A percentile compares a stretch with the other conserved stretches of the same genome.
These are phyloP conservation scores for Ophiosphaerella korrae DNA, from an alignment of 2,329 filamentous ascomycete species.

Conservation along the genomic window DNA sequence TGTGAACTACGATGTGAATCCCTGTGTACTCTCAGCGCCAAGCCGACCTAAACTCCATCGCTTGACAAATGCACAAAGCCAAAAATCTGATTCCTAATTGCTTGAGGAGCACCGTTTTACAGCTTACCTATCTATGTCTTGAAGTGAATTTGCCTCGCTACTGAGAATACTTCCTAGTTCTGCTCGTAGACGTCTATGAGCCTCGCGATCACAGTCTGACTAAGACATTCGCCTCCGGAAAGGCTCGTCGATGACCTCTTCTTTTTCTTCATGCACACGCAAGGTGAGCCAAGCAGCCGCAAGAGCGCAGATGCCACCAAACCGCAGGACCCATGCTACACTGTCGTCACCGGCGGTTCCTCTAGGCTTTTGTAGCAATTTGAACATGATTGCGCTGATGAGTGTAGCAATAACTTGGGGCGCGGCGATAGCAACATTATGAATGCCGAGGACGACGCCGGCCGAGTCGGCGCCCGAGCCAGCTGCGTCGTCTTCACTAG, in stretches of 20 bases:
- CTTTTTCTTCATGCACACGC: slow-evolving; percentile 66
- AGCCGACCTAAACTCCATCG: too few species aligned
- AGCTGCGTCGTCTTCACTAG: slow-evolving; percentile 53
- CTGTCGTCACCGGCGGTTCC: slow-evolving; percentile 84
- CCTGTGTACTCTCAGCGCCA: too few species aligned
- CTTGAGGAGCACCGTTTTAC: too few species aligned
- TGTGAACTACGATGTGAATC: too few species aligned
- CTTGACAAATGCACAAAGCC: too few species aligned
- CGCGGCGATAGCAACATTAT: slow-evolving; percentile 91
- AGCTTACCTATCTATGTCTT: not conserved
- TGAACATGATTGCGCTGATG: slow-evolving; percentile 83
- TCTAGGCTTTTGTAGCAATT: slow-evolving; percentile 82
- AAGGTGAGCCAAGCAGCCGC: slow-evolving; percentile 75
- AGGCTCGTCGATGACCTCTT: slow-evolving; percentile 25
- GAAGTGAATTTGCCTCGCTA: not conserved
- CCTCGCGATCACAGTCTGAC: slow-evolving; percentile 19
- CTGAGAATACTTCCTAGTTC: slow-evolving; percentile 17
- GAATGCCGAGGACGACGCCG: slow-evolving; percentile 89
- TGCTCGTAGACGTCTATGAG: slow-evolving; percentile 9
- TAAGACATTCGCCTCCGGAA: slow-evolving; percentile 31
- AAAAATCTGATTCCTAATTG: too few species aligned
- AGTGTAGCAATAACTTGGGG: slow-evolving; percentile 91
- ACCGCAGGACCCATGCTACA: slow-evolving; percentile 82
- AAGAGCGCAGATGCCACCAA: slow-evolving; percentile 80
- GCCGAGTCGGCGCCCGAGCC: slow-evolving; percentile 73